A percentile compares a stretch with the other conserved stretches of the same genome.
Evolutionary conservation across 1,284 basidiomycete species (phyloP).

Genomic region (Cutaneotrichosporon mucoides): DNA sequence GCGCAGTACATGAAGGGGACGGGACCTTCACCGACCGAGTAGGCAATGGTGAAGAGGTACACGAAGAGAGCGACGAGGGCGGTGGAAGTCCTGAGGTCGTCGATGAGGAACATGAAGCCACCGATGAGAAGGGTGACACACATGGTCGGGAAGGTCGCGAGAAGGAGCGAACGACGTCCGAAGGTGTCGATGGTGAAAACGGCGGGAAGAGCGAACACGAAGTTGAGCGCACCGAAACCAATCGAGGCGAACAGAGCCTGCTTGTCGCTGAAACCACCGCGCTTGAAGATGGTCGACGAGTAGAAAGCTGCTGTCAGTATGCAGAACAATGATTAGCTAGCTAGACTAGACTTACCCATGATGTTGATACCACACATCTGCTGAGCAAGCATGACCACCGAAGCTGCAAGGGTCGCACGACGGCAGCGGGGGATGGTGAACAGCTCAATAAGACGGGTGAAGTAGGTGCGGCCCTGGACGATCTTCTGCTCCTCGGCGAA

Average conservation of each 20-base stretch:
- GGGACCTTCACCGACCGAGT: constrained; percentile 62
- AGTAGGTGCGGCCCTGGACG: constrained; percentile 42
- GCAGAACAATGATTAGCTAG: too few species aligned
- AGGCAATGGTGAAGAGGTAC: constrained; percentile 46
- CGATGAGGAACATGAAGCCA: constrained; percentile 43
- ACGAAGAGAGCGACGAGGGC: constrained; percentile 24
- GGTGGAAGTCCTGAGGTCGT: constrained; percentile 14
- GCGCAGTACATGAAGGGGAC: constrained; percentile 57
- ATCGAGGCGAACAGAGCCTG: constrained; percentile 58
- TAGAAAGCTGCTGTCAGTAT: constrained; percentile 10
- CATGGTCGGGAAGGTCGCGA: constrained; percentile 53
- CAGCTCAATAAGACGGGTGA: constrained; percentile 56
- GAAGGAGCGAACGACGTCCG: constrained; percentile 62
- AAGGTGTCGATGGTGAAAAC: constrained; percentile 55
- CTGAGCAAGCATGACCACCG: constrained; percentile 64
- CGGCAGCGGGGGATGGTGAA: constrained; percentile 69
- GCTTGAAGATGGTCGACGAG: constrained; percentile 61
- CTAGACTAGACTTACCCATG: neutral
- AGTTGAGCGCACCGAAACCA: constrained; percentile 53
- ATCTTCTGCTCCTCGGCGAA: constrained; percentile 63
- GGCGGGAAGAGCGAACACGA: constrained; percentile 38
- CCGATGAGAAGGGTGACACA: constrained; percentile 33
- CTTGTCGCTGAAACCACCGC: constrained; percentile 50
- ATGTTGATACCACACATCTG: constrained; percentile 30
- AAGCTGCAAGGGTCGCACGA: constrained; percentile 64